Base-by-base conservation (phyloP, 495 filamentous ascomycete species). In the Annulohypoxylon stygium region DNA sequence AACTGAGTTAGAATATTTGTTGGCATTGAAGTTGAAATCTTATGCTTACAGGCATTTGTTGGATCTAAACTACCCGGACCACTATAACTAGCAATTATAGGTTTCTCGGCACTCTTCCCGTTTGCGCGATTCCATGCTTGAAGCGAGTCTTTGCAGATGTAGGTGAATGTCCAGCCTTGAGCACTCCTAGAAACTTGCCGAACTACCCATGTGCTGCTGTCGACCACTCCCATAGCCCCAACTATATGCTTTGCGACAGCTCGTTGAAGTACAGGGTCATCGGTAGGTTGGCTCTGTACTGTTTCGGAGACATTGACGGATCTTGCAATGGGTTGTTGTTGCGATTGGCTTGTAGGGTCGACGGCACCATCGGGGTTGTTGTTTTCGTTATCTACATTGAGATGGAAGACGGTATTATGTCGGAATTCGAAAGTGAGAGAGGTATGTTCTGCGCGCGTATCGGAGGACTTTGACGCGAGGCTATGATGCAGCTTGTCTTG, bases 91-190 rank as follows among this genome's bases (percentile, higher is more conserved):
- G 76, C 82, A 59, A 86, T 82, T 48, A 68, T 67, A 7, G 73
- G 48, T 65, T 79, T 82, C 12, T 78, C 67, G 16, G 77, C 67
- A 34, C 61, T 79, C 50, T 83, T 85, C 1, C 78, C 74, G 65
- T 75, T 72, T 41, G 83, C 80, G n/a, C 82, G 83, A 53, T 67
- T 76, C 84, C 84, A 86, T 14, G 78, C 78, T 71, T 81, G 77
- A 50, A 81, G 70, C n/a, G 84, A 86, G 71, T 82, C 82, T 71
- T 82, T 82, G 78, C 84, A 86, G 48, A 81, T 78, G 64, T 85
- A 85, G 12, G 76, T 81, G 57, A 86, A 86, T 4, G 76, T 81
- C 84, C 84, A 86, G 16, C 82, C 82, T 50, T 83, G 82, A 25
- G 82, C 75, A 23, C 45, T 76, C 39, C 78, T 75, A 14, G 82